Percentiles rank a stretch among this genome's conserved stretches.
These are phyloP conservation scores for Fusarium sp. DNA, from an alignment of 2,329 filamentous ascomycete species.

Conservation along the genomic window DNA sequence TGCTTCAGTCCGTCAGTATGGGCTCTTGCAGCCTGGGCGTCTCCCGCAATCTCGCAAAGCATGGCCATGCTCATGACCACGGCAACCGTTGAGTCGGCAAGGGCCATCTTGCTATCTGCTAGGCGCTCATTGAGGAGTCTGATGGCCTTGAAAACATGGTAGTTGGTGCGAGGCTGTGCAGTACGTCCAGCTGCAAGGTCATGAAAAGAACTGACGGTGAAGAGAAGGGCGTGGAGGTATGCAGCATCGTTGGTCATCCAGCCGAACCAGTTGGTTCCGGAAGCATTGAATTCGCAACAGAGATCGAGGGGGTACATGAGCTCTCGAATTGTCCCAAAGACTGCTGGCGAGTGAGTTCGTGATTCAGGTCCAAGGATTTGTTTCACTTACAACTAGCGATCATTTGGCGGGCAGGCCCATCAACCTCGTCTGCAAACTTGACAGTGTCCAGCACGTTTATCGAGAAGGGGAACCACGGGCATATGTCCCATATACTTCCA, in stretches of 20 bases:
- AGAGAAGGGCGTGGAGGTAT: background rate
- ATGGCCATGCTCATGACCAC: conserved; percentile 3
- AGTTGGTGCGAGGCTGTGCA: background rate
- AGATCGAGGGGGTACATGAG: background rate
- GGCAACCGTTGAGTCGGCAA: background rate
- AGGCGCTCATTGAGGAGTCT: background rate
- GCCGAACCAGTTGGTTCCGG: background rate
- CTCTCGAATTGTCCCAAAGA: background rate
- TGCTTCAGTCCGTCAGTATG: background rate
- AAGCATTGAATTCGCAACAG: background rate
- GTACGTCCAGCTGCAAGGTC: background rate
- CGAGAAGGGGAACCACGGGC: background rate
- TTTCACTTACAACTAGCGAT: background rate
- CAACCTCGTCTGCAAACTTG: background rate
- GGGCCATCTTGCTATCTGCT: background rate
- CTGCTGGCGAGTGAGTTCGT: background rate
- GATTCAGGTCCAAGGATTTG: background rate
- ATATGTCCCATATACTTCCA: background rate
- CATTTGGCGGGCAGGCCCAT: background rate
- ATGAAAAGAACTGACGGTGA: background rate
- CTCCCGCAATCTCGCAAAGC: background rate
- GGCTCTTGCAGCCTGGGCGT: background rate
- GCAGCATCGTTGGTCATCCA: conserved; percentile 2
- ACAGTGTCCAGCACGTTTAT: background rate
- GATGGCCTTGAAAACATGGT: background rate